Evolutionary conservation across 2,329 filamentous ascomycete species (phyloP).

Genomic region (Ceratocystis smalleyi): DNA sequence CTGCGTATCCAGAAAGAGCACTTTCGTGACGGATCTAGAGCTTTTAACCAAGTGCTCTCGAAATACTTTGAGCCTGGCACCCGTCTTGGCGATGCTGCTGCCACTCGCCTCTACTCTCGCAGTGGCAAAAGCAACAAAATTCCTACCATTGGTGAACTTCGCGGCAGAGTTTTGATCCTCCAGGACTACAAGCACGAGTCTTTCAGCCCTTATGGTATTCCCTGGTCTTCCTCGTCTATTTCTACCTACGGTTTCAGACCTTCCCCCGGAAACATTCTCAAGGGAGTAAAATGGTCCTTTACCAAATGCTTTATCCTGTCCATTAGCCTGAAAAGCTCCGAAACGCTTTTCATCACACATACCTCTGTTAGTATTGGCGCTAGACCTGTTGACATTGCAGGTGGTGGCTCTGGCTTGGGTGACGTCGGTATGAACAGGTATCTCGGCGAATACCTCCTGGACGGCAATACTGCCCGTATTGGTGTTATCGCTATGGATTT

Average conservation of each 20-base stretch:
- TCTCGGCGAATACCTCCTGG: slow-evolving; percentile 30
- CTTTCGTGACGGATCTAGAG: slow-evolving; percentile 15
- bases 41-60: slow-evolving; percentile 32
- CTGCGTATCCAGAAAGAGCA: not conserved
- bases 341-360: slow-evolving; percentile 22
- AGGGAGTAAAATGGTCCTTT: slow-evolving; percentile 24
- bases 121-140: slow-evolving; percentile 17
- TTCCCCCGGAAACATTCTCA: slow-evolving; percentile 29
- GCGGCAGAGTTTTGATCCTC: slow-evolving; percentile 32
- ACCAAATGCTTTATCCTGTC: slow-evolving; percentile 15
- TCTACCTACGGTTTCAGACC: slow-evolving; percentile 29
- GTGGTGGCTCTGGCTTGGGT: slow-evolving; percentile 23
- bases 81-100: slow-evolving; percentile 24
- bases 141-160: slow-evolving; percentile 30
- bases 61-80: slow-evolving; percentile 25
- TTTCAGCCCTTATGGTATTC: slow-evolving; percentile 26
- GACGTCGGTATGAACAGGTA: slow-evolving; percentile 32
- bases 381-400: slow-evolving; percentile 33
- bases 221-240: slow-evolving; percentile 31
- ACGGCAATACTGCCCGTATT: slow-evolving; percentile 20
- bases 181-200: slow-evolving; percentile 26
- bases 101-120: slow-evolving; percentile 25
- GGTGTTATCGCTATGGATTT: slow-evolving; percentile 36
- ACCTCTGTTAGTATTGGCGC: not conserved
- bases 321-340: slow-evolving; percentile 21